Base-by-base conservation (phyloP, 352 stramenopile genomes). In the Phytophthora cactorum region DNA sequence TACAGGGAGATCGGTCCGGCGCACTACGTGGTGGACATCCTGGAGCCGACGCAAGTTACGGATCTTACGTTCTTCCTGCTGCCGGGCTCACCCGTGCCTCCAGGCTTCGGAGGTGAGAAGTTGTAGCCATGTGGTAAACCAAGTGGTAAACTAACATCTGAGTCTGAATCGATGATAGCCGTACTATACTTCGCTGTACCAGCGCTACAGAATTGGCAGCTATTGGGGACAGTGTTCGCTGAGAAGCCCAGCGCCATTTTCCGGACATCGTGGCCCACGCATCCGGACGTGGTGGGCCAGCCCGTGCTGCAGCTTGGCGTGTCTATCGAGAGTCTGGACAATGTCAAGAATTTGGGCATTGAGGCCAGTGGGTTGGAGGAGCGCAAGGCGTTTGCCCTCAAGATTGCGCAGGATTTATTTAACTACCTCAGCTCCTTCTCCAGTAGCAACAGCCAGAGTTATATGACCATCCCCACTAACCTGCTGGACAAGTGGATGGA, bases 401-500 rank as follows among this genome's bases (percentile, higher is more conserved):
- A 97, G 71, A 97, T 98, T 72, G 92, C 91, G 4, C 75, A 91
- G 63, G 91, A 98, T 70, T 70, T 98, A 70, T 98, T 96, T 75
- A 95, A 96, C 68, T 98, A 91, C 72, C 94, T 98, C 81, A 88
- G 82, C 68, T 95, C 83, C 55, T 98, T 97, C 76, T 90, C 84
- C 2, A 89, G 71, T 36, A 88, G 77, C 68, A 89, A 83, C 59
- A 82, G 68, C 53, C 83, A 84, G 29, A 81, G 79, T 28, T 88
- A 88, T 66, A 96, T 98, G 88, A 82, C 89, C 1, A 93, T 98
- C 28, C 92, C 92, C 9, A 94, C 83, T 4, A 97, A 97, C 75
- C 73, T 98, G 41, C 89, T 98, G 72, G 92, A 98, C 68, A 82
- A 77, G 64, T 98, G 92, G 92, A 94, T 96, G 74, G 78, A 92